Evolutionary conservation across 352 stramenopile species (phyloP), one percentile per base, ranked within the genome.

Genomic region (Phytopythium helicoides): DNA sequence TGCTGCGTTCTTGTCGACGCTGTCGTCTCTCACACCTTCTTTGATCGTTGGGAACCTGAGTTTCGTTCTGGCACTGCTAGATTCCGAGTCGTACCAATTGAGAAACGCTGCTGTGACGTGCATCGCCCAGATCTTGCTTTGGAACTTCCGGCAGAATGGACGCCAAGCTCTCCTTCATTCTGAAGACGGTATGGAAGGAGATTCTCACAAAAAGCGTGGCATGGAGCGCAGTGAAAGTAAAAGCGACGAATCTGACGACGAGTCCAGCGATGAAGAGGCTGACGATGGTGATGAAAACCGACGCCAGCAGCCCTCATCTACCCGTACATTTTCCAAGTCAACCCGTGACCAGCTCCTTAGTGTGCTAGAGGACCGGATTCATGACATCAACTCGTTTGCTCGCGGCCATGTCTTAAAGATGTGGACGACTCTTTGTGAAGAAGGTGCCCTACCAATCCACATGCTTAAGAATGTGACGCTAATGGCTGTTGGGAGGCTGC

Each of bases 301-400:
- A 22, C 31, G n/a, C 4, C 28, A 40, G 16, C 31, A 52, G 18
- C 47, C 54, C 1, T 47, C 47, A 5, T 41, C 55, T 4, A 49
- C 64, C 5, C 75, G 73, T 15, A 74, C 62, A 16, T 68, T 92
- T 28, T 90, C 79, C 34, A 67, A 71, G 21, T 75, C 75, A 21
- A 89, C 80, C 12, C 71, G 85, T 55, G 71, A 89, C 42, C 69
- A 85, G 39, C 51, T 98, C 0, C 76, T 98, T 18, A 81, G 81
- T 39, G 82, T 99, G 39, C 65, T 99, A 0, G 77, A 89, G 42
- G 86, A 96, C 48, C 82, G 92, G 46, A 79, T 81, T n/a, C 75
- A 91, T 37, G 96, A 99, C 66, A 64, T 95, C 16, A 98, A 96
- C 52, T 97, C 91, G 0, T 98, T 97, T 55, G 95, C 91, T 4